A percentile compares a stretch with the other conserved stretches of the same genome.
phyloP scores from a whole-genome alignment of 1,139 yeast genomes.

The Magnusiomyces tetraspermus region DNA sequence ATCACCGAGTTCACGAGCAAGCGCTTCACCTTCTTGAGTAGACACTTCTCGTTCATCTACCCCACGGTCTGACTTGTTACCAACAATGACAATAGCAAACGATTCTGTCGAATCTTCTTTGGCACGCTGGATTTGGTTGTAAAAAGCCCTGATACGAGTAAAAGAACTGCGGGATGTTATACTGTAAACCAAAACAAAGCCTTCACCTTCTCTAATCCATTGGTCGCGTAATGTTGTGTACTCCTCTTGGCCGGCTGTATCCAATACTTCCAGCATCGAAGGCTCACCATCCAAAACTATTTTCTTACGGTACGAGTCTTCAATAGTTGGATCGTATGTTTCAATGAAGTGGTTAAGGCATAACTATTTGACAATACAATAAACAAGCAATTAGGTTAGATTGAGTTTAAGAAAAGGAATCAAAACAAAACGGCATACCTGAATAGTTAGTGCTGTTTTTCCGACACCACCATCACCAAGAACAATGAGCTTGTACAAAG shows the following conservation, averaged over 20 bases:
- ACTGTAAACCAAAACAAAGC: constrained; percentile 78
- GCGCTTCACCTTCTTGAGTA: constrained; percentile 70
- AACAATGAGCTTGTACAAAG: constrained; percentile 67
- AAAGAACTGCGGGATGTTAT: constrained; percentile 83
- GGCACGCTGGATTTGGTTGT: constrained; percentile 82
- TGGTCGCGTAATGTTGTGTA: constrained; percentile 92
- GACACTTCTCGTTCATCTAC: constrained; percentile 60
- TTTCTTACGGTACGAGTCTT: constrained; percentile 48
- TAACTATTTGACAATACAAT: constrained; percentile 6
- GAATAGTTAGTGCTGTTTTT: constrained; percentile 89
- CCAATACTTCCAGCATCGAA: constrained; percentile 84
- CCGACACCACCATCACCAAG: constrained; percentile 99
- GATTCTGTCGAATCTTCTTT: constrained; percentile 38
- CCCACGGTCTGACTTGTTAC: constrained; percentile 70
- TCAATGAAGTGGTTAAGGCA: constrained; percentile 46
- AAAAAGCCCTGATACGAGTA: constrained; percentile 67
- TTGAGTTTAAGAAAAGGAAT: neutral
- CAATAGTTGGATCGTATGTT: constrained; percentile 16
- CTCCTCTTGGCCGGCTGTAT: constrained; percentile 98
- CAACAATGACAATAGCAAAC: constrained; percentile 81
- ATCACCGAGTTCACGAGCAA: constrained; percentile 75
- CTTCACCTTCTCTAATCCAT: constrained; percentile 89
- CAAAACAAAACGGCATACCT: constrained; percentile 25
- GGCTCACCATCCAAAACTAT: constrained; percentile 88
- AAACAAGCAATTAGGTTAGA: constrained; percentile 18